phyloP scores from a whole-genome alignment of 352 stramenopile species.

The Pythium aquatile region DNA sequence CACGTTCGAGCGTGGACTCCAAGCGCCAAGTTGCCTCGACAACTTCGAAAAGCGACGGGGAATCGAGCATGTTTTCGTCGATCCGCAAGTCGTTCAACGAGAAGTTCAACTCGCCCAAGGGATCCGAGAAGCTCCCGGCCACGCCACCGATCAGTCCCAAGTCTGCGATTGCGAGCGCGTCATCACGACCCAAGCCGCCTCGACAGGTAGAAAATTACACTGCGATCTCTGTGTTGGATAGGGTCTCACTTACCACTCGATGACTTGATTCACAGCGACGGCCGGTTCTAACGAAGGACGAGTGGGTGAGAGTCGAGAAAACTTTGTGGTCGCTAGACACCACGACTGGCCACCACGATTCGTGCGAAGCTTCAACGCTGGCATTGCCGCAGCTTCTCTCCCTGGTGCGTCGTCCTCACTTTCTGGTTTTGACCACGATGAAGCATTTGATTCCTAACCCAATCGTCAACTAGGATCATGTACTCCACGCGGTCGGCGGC shows the following conservation, averaged over 20 bases:
- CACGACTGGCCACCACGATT: neutral
- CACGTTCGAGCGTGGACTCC: neutral
- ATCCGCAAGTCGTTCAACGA: slow-evolving; percentile 28
- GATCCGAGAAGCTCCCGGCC: slow-evolving; percentile 3
- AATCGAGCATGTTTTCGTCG: slow-evolving; percentile 26
- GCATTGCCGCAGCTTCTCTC: slow-evolving; percentile 6
- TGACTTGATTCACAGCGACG: neutral
- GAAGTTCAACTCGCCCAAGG: slow-evolving; percentile 22
- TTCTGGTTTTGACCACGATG: too few species aligned
- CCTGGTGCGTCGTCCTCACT: slow-evolving; percentile 7
- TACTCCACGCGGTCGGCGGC: slow-evolving; percentile 11
- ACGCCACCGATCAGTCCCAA: slow-evolving; percentile 14
- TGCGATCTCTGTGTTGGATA: too few species aligned
- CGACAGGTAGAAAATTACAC: neutral
- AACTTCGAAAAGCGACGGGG: slow-evolving; percentile 13
- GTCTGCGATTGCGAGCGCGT: neutral
- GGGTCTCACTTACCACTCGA: neutral
- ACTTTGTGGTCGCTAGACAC: slow-evolving; percentile 61
- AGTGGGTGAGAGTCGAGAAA: slow-evolving; percentile 58
- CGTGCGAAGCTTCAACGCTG: neutral
- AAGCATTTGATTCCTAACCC: too few species aligned
- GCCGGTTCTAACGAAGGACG: slow-evolving; percentile 8
- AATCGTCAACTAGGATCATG: neutral
- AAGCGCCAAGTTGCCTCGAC: slow-evolving; percentile 7
- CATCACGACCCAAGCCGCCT: neutral